Base-by-base conservation (phyloP, 768 basidiomycete species). In the Rickenella mellea region DNA sequence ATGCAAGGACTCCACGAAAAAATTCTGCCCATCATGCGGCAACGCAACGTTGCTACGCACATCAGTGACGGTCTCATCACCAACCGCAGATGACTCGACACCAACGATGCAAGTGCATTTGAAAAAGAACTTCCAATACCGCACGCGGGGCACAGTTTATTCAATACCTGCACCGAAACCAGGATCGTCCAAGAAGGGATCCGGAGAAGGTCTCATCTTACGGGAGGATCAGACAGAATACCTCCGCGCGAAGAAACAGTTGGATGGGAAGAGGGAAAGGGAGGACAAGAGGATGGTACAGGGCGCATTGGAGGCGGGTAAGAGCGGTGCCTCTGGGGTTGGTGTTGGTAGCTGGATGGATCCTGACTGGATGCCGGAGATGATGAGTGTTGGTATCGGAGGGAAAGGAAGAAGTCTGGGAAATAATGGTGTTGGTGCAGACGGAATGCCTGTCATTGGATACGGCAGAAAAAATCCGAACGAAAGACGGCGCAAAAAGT, bases 1-100 rank as follows among this genome's bases (percentile, higher is more conserved):
- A 51, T 97, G 93, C 69, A 96, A 93, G 66, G 93, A 99, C 62
- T 70, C 79, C 17, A 82, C 87, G 7, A 91, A 90, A 60, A 87
- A 89, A 53, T 99, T 99, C 68, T 99, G 96, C 58, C 94, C 96
- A 1, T 89, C 92, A 8, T 99, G 96, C 55, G 96, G 96, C 31
- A 93, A 91, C 53, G 74, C 91, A 0, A 87, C 94, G 1, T 71
- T 99, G 11, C 61, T 96, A 39, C 84, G 96, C 45, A 83, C 88
- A 2, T 93, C 92, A 3, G 88, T 97, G 21, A 94, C 94, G 2
- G 73, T 92, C 28, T 70, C 82, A 8, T 71, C 79, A 1, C 78
- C 84, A 0, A 67, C 63, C 33, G 77, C 83, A 14, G 63, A 73
- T 28, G 60, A 68, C n/a, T 66, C 77, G 54, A 66, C 77, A 2